These are phyloP conservation scores for Alternaria novae-zelandiae DNA, from an alignment of 2,329 filamentous ascomycete species.

Conservation along the genomic window DNA sequence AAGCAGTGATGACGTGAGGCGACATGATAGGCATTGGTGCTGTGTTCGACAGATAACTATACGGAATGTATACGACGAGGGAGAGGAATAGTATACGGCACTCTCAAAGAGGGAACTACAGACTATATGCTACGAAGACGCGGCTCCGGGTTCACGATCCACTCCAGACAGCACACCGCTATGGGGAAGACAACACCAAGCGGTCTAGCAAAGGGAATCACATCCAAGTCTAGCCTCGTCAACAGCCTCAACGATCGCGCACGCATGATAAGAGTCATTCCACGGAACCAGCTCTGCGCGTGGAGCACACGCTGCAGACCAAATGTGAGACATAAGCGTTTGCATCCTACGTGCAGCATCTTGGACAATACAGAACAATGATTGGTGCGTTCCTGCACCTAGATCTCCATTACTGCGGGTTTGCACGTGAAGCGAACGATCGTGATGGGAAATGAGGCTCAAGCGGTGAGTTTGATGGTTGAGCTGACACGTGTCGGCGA, in stretches of 20 bases:
- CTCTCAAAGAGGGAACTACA: background rate
- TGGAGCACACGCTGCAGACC: background rate
- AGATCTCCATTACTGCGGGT: background rate
- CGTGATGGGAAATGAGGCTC: conserved; percentile 9
- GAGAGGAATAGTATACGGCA: background rate
- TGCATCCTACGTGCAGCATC: background rate
- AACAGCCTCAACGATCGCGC: background rate
- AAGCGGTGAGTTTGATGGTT: conserved; percentile 13
- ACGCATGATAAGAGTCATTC: conserved; percentile 10
- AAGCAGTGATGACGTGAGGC: conserved; percentile 11
- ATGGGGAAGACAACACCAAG: background rate
- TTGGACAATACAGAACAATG: background rate
- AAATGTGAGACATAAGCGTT: conserved; percentile 3
- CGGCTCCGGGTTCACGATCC: background rate
- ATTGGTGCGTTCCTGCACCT: background rate
- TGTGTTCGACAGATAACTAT: background rate
- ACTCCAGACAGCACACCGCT: background rate
- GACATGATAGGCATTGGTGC: conserved; percentile 8
- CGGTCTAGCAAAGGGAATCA: background rate
- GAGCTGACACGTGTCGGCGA: conserved; percentile 9
- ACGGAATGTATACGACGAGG: background rate
- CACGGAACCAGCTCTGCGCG: background rate
- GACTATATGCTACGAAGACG: background rate
- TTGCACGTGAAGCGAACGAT: background rate
- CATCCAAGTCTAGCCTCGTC: background rate